Conservation (phyloP, 2,329 filamentous ascomycete species). For the Alternaria sp. region DNA sequence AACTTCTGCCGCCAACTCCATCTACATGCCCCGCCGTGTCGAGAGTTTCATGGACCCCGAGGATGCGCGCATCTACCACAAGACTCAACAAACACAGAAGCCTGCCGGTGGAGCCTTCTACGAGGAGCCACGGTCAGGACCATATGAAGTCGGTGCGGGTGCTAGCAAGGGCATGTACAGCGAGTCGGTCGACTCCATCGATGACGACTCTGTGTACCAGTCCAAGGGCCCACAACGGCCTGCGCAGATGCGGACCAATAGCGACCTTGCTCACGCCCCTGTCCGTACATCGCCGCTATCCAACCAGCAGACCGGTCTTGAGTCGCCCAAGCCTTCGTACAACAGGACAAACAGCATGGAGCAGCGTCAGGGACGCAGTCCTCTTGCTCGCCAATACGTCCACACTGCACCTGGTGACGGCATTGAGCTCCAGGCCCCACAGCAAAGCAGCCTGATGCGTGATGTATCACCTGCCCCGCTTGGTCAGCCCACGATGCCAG, state of each 20-base stretch:
- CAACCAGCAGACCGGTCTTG: constrained; percentile 38
- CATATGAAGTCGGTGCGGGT: constrained; percentile 36
- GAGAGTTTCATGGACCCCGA: constrained; percentile 82
- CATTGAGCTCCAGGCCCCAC: constrained; percentile 49
- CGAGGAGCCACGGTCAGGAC: constrained; percentile 40
- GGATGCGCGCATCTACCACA: constrained; percentile 75
- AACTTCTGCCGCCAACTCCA: constrained; percentile 64
- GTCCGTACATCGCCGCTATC: constrained; percentile 41
- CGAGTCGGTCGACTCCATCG: constrained; percentile 48
- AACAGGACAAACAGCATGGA: constrained; percentile 27
- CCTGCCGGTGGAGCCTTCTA: constrained; percentile 56
- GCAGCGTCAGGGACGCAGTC: constrained; percentile 53
- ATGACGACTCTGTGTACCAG: constrained; percentile 47
- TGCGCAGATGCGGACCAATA: constrained; percentile 34
- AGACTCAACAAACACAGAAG: constrained; percentile 64
- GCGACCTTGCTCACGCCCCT: constrained; percentile 31
- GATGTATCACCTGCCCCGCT: constrained; percentile 45
- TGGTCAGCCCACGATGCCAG: constrained; percentile 16
- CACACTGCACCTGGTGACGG: constrained; percentile 43
- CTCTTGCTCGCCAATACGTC: constrained; percentile 56
- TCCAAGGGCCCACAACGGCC: constrained; percentile 36
- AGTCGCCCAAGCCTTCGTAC: constrained; percentile 44
- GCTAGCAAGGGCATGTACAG: constrained; percentile 40
- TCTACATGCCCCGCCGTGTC: constrained; percentile 72
- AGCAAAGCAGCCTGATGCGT: constrained; percentile 45